Evolutionary conservation across 2,329 filamentous ascomycete genomes (phyloP).

Genomic region (Myriosclerotinia duriaeana): DNA sequence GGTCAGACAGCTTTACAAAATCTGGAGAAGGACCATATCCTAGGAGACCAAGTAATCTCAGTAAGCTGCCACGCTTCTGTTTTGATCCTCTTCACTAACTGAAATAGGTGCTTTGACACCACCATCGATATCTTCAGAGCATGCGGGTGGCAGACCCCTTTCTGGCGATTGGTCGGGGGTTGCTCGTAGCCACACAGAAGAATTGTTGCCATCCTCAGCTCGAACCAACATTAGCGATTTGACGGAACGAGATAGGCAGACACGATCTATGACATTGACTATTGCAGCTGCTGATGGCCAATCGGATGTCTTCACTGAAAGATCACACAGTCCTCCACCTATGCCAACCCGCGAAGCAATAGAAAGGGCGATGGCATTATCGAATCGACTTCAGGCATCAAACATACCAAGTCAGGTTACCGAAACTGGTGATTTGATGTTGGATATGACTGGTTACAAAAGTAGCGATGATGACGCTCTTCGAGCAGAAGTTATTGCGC

Average conservation of each 20-base stretch:
- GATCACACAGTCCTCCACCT: slow-evolving; percentile 76
- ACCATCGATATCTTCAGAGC: slow-evolving; percentile 53
- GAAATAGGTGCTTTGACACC: slow-evolving; percentile 48
- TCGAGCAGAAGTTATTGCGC: slow-evolving; percentile 86
- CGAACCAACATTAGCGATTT: slow-evolving; percentile 41
- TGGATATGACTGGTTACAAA: slow-evolving; percentile 98
- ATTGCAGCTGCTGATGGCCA: slow-evolving; percentile 34
- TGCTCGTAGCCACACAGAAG: slow-evolving; percentile 54
- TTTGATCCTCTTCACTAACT: neutral
- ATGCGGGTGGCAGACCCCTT: slow-evolving; percentile 47
- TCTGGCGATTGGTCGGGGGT: slow-evolving; percentile 53
- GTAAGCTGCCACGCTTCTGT: slow-evolving; percentile 30
- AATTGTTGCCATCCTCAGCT: slow-evolving; percentile 51
- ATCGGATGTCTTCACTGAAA: slow-evolving; percentile 45
- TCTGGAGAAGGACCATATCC: slow-evolving; percentile 49
- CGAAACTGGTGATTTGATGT: slow-evolving; percentile 89
- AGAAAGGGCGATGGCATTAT: slow-evolving; percentile 78
- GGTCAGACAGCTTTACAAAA: slow-evolving; percentile 44
- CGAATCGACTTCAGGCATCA: slow-evolving; percentile 80
- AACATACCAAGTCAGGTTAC: slow-evolving; percentile 95
- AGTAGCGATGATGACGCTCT: slow-evolving; percentile 89
- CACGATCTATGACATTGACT: slow-evolving; percentile 44
- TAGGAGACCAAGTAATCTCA: slow-evolving; percentile 39
- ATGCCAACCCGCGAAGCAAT: slow-evolving; percentile 72
- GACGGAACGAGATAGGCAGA: slow-evolving; percentile 42